Evolutionary conservation across 768 basidiomycete species (phyloP), one percentile per base, ranked within the genome.

Genomic region (Auriculariales sp.): DNA sequence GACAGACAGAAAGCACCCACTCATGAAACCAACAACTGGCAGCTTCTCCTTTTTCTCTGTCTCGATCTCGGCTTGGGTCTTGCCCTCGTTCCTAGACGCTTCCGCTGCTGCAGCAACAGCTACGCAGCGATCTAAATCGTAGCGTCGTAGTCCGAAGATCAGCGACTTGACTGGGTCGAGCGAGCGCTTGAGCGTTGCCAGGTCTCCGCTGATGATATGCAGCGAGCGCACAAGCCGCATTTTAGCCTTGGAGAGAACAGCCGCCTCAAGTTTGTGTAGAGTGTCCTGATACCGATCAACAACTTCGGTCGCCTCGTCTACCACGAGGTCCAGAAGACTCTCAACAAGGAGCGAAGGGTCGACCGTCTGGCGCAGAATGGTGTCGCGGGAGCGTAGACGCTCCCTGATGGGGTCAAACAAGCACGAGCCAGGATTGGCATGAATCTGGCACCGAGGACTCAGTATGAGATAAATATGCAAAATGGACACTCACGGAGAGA

Each of bases 201-300:
- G 69, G 56, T 88, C 83, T 14, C 81, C 83, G 35, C 79, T 79
- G 17, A 85, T 69, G 51, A 88, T 82, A 56, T 86, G 84, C 33
- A 88, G 81, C 83, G 39, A 4, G 5, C 73, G 68, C 12, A 87
- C 83, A 19, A 73, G 76, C 50, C 69, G 65, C 68, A 83, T 75
- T 47, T 72, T 69, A 0, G 82, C 75, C 57, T 71, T 75, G 25
- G 81, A 55, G 14, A 86, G 67, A 33, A 83, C 71, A 15, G 67
- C 62, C 30, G 71, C 69, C 57, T 86, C 83, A 34, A 80, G 74
- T 57, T 74, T 68, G 39, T 75, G 64, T 47, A 86, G 75, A 52
- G 74, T 76, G 45, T 68, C 62, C 49, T 81, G 81, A 54, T 81
- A 84, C 51, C 74, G 72, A 49, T 85, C 82, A 45, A 83, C 70